phyloP scores from a whole-genome alignment of 176 grass and related monocot species.

The Guadua angustifolia region DNA sequence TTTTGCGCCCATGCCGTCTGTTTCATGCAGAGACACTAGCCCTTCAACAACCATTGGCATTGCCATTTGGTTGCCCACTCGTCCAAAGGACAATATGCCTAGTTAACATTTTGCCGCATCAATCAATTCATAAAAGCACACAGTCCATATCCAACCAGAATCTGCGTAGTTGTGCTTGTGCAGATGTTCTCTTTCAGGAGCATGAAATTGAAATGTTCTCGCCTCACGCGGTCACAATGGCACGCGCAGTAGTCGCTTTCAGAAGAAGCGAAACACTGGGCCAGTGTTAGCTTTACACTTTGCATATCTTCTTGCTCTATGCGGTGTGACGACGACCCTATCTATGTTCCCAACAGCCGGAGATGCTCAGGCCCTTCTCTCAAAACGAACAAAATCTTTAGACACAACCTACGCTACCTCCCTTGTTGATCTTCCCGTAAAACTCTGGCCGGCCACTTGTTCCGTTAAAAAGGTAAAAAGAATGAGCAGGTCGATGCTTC shows the following conservation, averaged over 20 bases:
- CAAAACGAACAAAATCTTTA: slow-evolving; percentile 8
- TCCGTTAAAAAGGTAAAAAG: not conserved
- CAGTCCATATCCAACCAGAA: not conserved
- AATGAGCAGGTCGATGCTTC: not conserved
- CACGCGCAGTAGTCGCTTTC: not conserved
- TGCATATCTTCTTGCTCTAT: not conserved
- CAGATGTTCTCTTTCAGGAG: no score
- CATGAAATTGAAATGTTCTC: not conserved
- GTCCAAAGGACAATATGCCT: not conserved
- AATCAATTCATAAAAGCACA: not conserved
- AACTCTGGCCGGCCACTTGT: slow-evolving; percentile 1
- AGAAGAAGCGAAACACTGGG: not conserved
- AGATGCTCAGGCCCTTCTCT: not conserved
- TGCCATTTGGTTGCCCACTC: not conserved
- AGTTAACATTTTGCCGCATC: not conserved
- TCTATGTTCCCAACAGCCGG: not conserved
- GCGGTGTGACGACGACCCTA: not conserved
- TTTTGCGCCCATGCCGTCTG: not conserved
- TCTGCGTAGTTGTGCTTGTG: not conserved
- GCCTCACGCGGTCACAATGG: not conserved
- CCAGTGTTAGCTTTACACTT: not conserved
- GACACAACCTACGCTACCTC: not conserved
- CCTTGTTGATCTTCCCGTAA: not conserved
- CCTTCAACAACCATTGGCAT: not conserved
- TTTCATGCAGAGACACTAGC: not conserved